These are phyloP conservation scores for Morella rubra DNA, from an alignment of 306 rosid genomes.

Conservation along the genomic window DNA sequence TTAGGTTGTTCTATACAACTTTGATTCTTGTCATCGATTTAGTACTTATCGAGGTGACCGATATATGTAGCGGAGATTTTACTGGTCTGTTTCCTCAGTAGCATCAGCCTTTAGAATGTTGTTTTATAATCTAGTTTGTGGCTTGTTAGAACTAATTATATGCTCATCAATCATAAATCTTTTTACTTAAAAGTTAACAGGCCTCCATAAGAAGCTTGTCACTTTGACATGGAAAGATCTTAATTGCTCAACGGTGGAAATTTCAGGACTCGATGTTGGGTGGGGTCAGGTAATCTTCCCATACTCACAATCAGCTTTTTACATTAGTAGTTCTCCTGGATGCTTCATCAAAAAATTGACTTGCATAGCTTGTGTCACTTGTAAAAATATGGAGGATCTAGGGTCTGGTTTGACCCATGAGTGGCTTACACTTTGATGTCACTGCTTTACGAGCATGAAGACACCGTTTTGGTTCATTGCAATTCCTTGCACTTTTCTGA, in stretches of 20 bases:
- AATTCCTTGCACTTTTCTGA: neutral
- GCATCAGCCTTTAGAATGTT: neutral
- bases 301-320: slow-evolving; percentile 1
- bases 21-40: neutral
- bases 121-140: neutral
- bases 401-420: neutral
- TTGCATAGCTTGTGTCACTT: neutral
- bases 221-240: slow-evolving; percentile 61
- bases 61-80: neutral
- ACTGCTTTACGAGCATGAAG: neutral
- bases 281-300: slow-evolving; percentile 88
- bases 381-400: neutral
- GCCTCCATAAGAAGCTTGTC: slow-evolving; percentile 55
- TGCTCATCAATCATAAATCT: slow-evolving; percentile 35
- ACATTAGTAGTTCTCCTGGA: slow-evolving; percentile 16
- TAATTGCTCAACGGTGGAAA: slow-evolving; percentile 72
- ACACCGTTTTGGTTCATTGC: slow-evolving; percentile 1
- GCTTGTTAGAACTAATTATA: neutral
- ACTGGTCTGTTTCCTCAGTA: neutral
- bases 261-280: slow-evolving; percentile 95
- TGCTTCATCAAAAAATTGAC: slow-evolving; percentile 26
- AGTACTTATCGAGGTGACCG: neutral
- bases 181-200: slow-evolving; percentile 63
- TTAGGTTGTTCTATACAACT: neutral
- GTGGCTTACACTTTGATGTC: neutral